Base-by-base conservation (phyloP, 1,284 basidiomycete genomes). In the Marasmius tenuissimus region DNA sequence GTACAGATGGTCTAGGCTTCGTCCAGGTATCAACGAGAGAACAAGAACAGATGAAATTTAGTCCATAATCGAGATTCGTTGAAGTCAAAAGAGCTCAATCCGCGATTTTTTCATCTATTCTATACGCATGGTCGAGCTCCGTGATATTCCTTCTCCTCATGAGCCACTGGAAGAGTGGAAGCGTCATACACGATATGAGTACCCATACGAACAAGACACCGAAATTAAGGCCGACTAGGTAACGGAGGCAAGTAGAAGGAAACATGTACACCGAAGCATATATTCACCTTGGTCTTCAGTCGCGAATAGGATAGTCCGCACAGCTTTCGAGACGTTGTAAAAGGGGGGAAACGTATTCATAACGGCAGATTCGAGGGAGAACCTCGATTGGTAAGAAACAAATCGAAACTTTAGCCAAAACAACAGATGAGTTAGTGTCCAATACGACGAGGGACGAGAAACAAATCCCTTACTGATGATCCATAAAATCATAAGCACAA, bases 341-440 rank as follows among this genome's bases (percentile, higher is more conserved):
- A 93, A 92, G 0, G 91, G 91, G 91, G 69, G 80, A 80, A 0
- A 83, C 89, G 62, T 86, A 88, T 3, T 86, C 88, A 65, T 88
- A 89, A 57, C 79, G 78, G 75, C 81, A 93, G 62, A 93, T 73
- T 57, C 68, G 66, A 0, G 90, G 89, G n/a, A 91, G 80, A 1
- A 91, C 77, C 61, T 88, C 83, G 60, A 90, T 83, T 0, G 92
- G 91, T 57, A 85, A 81, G 59, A 79, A 73, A 20, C 77, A 81
- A 33, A 89, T 85, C 0, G 89, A 85, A 39, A 92, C 88, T 68
- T 92, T 92, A 18, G 16, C 49, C 48, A 14, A 61, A 57, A 55
- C 33, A 9, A 56, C 27, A 27, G 27, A 27, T 27, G 2, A 4
- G 27, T 27, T 7, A 56, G 39, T 33, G 35, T 20, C 40, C 22